Evolutionary conservation across 2,329 filamentous ascomycete species (phyloP).

Genomic region (Metarhizium guizhouense): DNA sequence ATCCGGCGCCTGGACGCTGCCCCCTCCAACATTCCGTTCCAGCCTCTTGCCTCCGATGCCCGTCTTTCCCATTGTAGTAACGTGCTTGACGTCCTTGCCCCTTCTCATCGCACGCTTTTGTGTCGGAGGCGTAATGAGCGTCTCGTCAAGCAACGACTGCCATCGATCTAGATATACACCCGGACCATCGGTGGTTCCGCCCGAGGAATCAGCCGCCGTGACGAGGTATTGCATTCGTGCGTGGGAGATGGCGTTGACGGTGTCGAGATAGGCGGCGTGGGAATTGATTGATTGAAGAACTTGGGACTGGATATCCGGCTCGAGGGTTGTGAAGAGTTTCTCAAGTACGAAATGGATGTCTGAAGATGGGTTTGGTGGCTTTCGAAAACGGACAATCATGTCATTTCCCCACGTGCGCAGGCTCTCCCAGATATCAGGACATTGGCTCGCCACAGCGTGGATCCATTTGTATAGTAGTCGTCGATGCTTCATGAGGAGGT

Average conservation of each 20-base stretch:
- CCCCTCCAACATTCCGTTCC: conserved; percentile 9
- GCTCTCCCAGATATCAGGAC: conserved; percentile 53
- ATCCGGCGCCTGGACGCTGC: conserved; percentile 17
- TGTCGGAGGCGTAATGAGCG: conserved; percentile 54
- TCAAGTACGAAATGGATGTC: conserved; percentile 30
- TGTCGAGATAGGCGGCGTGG: conserved; percentile 51
- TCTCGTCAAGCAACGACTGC: conserved; percentile 63
- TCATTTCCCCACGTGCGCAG: conserved; percentile 54
- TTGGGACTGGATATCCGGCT: conserved; percentile 31
- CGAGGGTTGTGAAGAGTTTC: conserved; percentile 36
- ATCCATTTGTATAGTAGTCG: conserved; percentile 59
- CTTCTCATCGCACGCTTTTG: conserved; percentile 41
- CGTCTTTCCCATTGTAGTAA: conserved; percentile 33
- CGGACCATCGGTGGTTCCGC: conserved; percentile 45
- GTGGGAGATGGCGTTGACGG: conserved; percentile 44
- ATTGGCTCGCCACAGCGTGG: conserved; percentile 59
- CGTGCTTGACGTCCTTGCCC: conserved; percentile 42
- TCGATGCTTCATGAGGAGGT: conserved; percentile 55
- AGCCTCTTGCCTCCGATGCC: conserved; percentile 19
- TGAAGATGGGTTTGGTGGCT: conserved; percentile 11
- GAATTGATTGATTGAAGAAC: conserved; percentile 47
- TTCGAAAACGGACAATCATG: conserved; percentile 46
- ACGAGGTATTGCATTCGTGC: conserved; percentile 50
- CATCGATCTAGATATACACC: conserved; percentile 65
- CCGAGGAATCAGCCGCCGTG: conserved; percentile 19